These are phyloP conservation scores for Strigomonas oncopelti DNA, from an alignment of 208 protist species.

Conservation along the genomic window DNA sequence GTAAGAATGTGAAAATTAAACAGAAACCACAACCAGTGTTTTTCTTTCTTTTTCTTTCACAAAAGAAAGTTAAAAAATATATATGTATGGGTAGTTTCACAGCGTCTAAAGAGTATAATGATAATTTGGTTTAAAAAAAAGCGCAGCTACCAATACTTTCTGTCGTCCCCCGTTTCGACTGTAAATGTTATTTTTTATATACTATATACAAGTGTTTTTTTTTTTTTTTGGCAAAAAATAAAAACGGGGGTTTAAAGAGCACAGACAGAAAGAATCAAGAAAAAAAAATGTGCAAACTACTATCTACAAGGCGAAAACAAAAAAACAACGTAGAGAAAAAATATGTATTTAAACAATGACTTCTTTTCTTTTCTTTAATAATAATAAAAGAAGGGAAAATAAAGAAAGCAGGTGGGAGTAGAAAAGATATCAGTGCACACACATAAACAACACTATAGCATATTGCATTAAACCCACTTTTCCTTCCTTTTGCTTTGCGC, in stretches of 20 bases:
- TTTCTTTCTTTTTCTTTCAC: not conserved
- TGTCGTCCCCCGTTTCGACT: no score
- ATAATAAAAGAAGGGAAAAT: not conserved
- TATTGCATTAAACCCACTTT: not conserved
- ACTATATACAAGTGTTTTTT: slow-evolving; percentile 10
- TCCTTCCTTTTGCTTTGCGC: not conserved
- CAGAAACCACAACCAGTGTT: slow-evolving; percentile 2
- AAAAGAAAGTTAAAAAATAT: slow-evolving; percentile 7
- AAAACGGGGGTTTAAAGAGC: not conserved
- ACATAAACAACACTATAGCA: not conserved
- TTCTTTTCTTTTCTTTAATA: not conserved
- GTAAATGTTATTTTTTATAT: no score
- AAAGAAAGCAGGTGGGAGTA: not conserved
- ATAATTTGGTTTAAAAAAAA: no score
- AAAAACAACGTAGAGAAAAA: not conserved
- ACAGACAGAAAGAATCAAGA: not conserved
- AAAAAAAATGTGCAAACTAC: not conserved
- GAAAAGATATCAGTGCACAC: not conserved
- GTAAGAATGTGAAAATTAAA: slow-evolving; percentile 1
- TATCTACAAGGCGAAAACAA: not conserved
- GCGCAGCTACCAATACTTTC: no score
- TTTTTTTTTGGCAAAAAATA: slow-evolving; percentile 1
- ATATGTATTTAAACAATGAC: slow-evolving; percentile 3
- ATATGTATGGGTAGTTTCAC: no score
- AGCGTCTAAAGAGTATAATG: no score